Evolutionary conservation across 2,329 filamentous ascomycete genomes (phyloP).

Genomic region (Balansia obtecta): DNA sequence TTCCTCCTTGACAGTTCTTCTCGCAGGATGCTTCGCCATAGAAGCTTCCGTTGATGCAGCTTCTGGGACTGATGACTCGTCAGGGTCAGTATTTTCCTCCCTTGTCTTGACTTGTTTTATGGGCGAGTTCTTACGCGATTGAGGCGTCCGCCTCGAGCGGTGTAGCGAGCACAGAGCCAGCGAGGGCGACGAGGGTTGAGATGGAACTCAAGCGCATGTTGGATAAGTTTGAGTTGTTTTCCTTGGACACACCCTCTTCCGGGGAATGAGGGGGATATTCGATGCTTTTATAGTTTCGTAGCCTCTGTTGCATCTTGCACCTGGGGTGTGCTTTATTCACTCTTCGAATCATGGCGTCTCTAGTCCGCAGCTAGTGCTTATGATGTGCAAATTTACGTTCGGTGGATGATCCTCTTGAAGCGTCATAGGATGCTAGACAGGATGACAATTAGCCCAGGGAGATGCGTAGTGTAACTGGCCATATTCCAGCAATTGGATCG

Average conservation of each 20-base stretch:
- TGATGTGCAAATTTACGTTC: background rate
- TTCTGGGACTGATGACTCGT: background rate
- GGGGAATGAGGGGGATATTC: no score
- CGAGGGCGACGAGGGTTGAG: background rate
- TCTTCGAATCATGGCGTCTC: no score
- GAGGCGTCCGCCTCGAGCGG: background rate
- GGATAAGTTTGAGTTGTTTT: background rate
- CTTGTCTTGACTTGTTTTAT: background rate
- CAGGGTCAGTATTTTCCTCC: background rate
- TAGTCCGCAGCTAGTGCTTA: background rate
- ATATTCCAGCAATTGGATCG: no score
- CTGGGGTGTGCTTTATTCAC: no score
- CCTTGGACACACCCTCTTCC: no score
- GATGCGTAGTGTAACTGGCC: no score
- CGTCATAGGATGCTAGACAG: no score
- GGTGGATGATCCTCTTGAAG: no score
- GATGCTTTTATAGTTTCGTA: no score
- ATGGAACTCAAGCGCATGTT: background rate
- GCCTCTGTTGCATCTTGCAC: background rate
- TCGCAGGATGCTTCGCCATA: background rate
- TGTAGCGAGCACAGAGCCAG: background rate
- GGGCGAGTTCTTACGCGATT: background rate
- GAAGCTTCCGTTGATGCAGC: background rate
- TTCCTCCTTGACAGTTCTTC: background rate
- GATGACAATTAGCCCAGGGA: no score